Evolutionary conservation across 176 grass and related monocot genomes (phyloP).

Genomic region (Puya raimondii): DNA sequence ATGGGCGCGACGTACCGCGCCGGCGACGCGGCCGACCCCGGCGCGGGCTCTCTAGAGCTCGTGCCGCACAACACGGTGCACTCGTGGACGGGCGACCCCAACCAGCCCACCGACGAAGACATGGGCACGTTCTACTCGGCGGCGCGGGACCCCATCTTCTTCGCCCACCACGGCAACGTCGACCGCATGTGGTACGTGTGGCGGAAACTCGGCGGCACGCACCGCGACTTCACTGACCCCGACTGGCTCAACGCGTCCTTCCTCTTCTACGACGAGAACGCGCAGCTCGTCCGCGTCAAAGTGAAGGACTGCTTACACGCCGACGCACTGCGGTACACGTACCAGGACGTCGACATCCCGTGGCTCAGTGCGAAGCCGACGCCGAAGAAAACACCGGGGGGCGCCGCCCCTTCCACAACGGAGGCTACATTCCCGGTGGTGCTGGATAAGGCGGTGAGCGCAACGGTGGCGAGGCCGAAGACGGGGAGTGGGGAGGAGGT

Average conservation of each 20-base stretch:
- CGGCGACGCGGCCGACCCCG: constrained; percentile 39
- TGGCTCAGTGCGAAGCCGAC: constrained; percentile 36
- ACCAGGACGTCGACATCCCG: constrained; percentile 54
- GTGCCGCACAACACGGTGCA: constrained; percentile 36
- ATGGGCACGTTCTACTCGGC: constrained; percentile 70
- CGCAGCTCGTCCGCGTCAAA: constrained; percentile 42
- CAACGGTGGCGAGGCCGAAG: constrained; percentile 35
- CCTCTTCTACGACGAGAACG: constrained; percentile 85
- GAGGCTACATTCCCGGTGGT: constrained; percentile 33
- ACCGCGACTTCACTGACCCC: constrained; percentile 34
- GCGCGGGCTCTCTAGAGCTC: constrained; percentile 31
- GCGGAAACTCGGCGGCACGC: constrained; percentile 6
- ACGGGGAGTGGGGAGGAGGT: constrained; percentile 27
- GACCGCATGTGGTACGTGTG: constrained; percentile 66
- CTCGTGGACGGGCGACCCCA: constrained; percentile 27
- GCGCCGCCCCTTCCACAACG: neutral
- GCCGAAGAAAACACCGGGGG: neutral
- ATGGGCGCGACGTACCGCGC: constrained; percentile 47
- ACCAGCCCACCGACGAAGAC: constrained; percentile 34
- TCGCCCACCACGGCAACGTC: constrained; percentile 55
- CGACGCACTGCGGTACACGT: constrained; percentile 29
- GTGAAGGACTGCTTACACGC: constrained; percentile 45
- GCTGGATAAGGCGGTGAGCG: constrained; percentile 17
- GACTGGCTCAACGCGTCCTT: constrained; percentile 75
- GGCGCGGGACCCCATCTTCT: constrained; percentile 55